Evolutionary conservation across 2,329 filamentous ascomycete genomes (phyloP).

Genomic region (Pyrenophora seminiperda): DNA sequence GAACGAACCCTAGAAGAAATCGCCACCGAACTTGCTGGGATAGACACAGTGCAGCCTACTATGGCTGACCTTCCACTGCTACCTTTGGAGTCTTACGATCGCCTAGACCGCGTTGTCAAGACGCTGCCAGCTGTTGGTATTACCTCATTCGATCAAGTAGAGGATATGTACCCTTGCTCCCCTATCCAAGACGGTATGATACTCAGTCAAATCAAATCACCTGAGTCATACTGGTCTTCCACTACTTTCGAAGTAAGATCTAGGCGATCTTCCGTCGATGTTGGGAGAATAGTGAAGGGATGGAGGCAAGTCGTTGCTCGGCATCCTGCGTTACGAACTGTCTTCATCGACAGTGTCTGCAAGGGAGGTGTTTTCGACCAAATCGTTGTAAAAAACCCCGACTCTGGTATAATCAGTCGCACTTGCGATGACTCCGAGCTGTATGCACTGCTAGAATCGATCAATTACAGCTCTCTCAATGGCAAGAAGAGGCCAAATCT

Average conservation of each 20-base stretch:
- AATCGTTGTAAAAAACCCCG: constrained; percentile 36
- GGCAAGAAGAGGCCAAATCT: constrained; percentile 38
- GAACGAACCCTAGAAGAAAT: constrained; percentile 40
- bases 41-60: constrained; percentile 35
- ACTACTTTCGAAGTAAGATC: constrained; percentile 37
- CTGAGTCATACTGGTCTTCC: constrained; percentile 39
- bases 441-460: constrained; percentile 26
- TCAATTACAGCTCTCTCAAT: constrained; percentile 35
- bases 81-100: constrained; percentile 39
- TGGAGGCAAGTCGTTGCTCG: constrained; percentile 43
- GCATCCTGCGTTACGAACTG: constrained; percentile 41
- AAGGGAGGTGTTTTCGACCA: constrained; percentile 46
- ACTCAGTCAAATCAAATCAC: constrained; percentile 39
- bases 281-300: constrained; percentile 26
- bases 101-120: constrained; percentile 37
- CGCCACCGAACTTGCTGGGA: constrained; percentile 27
- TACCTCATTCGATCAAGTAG: constrained; percentile 29
- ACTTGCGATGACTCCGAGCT: constrained; percentile 35
- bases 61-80: constrained; percentile 42
- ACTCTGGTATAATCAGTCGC: constrained; percentile 30
- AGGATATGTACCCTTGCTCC: constrained; percentile 43
- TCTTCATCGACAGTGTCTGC: constrained; percentile 44
- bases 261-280: constrained; percentile 29
- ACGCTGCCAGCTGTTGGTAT: constrained; percentile 31
- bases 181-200: constrained; percentile 44